Base-by-base conservation (phyloP, 495 filamentous ascomycete species). In the Ascodesmis nigricans region DNA sequence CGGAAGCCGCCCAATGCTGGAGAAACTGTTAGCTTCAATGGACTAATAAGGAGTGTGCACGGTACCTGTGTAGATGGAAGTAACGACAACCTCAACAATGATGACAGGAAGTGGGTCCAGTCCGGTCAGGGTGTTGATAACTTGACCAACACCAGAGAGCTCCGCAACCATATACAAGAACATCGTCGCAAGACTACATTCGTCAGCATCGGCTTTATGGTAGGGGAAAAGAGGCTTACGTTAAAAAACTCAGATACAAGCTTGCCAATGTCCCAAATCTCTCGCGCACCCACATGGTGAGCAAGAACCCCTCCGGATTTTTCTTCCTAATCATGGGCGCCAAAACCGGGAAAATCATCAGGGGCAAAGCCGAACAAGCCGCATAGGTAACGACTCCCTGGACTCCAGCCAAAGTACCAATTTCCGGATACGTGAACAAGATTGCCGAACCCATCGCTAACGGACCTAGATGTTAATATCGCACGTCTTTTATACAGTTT, bases 111-210 rank as follows among this genome's bases (percentile, higher is more conserved):
- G 57, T 3, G 71, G 69, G 39, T 80, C 56, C 36, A 81, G 56
- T 8, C 75, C 75, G 2, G 76, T 78, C 43, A 81, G 51, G n/a
- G 65, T 58, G 32, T 53, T 67, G 43, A 80, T 58, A 31, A 80
- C 76, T 47, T 79, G 75, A 32, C 75, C 71, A 14, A 81, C 52
- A 5, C 73, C 68, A 19, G 72, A 77, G 27, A 80, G 59, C 52
- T 81, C 75, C 6, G 75, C 69, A 4, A 80, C 69, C 76, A 81
- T 80, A 58, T 79, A 80, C 20, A 81, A 48, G 45, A 80, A 81
- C 37, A 81, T 60, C 1, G 76, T 79, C 27, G 75, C 65, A n/a
- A 78, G 41, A 4, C 61, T 64, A 29, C 5, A 36, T 10, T 0
- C 23, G n/a, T 41, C 15, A 29, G 26, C 11, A 38, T 13, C 8